Percentiles rank a stretch among this genome's conserved stretches.
phyloP scores from a whole-genome alignment of 352 stramenopile genomes.

The Lagenidium giganteum region DNA sequence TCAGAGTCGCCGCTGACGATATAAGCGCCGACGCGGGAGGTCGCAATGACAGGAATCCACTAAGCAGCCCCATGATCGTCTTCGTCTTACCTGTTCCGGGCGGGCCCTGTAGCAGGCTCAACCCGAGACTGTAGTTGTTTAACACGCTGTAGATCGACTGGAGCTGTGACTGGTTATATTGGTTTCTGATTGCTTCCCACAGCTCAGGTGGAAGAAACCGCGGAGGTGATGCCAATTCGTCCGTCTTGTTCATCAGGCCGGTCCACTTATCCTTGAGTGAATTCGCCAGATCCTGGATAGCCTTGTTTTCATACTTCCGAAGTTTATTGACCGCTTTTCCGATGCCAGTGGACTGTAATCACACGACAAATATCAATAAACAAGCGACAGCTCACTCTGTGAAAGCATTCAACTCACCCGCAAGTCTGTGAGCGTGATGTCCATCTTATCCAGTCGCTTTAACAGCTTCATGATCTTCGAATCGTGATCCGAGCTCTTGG shows the following conservation, averaged over 20 bases:
- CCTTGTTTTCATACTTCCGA: constrained; percentile 62
- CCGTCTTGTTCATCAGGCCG: constrained; percentile 60
- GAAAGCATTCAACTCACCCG: constrained; percentile 54
- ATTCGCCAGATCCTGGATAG: constrained; percentile 36
- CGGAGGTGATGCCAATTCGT: constrained; percentile 45
- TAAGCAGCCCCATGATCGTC: constrained; percentile 85
- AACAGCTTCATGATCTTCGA: constrained; percentile 57
- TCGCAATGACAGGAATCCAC: constrained; percentile 61
- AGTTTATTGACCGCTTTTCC: constrained; percentile 84
- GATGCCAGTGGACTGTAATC: constrained; percentile 74
- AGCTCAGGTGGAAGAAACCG: constrained; percentile 55
- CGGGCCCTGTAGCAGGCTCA: constrained; percentile 92
- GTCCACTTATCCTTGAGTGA: constrained; percentile 80
- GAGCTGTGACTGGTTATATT: constrained; percentile 85
- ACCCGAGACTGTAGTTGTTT: constrained; percentile 81
- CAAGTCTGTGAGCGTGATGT: constrained; percentile 77
- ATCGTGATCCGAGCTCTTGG: constrained; percentile 14
- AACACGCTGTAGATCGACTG: constrained; percentile 84
- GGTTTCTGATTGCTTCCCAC: constrained; percentile 66
- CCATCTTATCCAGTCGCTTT: constrained; percentile 60
- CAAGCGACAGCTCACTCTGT: no score
- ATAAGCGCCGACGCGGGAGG: constrained; percentile 46
- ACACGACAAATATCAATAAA: no score
- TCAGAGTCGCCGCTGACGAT: constrained; percentile 2
- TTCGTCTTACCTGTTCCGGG: constrained; percentile 95